Conservation (phyloP, 2,329 filamentous ascomycete species). For the Fusarium fracticaudum region DNA sequence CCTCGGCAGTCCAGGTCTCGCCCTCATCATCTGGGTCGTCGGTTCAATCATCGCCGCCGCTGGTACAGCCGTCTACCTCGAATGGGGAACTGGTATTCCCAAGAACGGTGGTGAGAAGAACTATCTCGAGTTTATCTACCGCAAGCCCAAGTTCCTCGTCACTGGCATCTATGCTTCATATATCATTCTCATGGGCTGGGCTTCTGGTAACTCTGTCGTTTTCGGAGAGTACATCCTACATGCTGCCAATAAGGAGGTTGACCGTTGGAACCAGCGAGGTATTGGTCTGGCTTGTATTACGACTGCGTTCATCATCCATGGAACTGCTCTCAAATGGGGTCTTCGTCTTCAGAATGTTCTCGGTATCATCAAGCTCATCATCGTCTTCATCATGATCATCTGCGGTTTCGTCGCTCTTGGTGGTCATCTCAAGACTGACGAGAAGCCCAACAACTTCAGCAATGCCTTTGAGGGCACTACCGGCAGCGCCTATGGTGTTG, state of each 20-base stretch:
- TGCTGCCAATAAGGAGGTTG: slow-evolving; percentile 69
- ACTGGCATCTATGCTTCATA: slow-evolving; percentile 70
- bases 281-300: slow-evolving; percentile 75
- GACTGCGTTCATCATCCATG: slow-evolving; percentile 72
- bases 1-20: slow-evolving; percentile 69
- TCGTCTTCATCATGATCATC: slow-evolving; percentile 72
- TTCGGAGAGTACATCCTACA: slow-evolving; percentile 77
- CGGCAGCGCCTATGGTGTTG: slow-evolving; percentile 71
- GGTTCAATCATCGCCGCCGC: slow-evolving; percentile 70
- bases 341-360: slow-evolving; percentile 73
- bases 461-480: slow-evolving; percentile 74
- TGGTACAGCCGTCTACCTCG: slow-evolving; percentile 72
- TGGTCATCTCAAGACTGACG: slow-evolving; percentile 66
- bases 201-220: slow-evolving; percentile 72
- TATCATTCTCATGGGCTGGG: slow-evolving; percentile 71
- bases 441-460: slow-evolving; percentile 69
- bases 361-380: slow-evolving; percentile 71
- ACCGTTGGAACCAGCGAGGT: slow-evolving; percentile 73
- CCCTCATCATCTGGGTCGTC: slow-evolving; percentile 70
- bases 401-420: slow-evolving; percentile 69
- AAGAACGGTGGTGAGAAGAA: slow-evolving; percentile 74
- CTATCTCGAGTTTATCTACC: slow-evolving; percentile 72
- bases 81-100: slow-evolving; percentile 72
- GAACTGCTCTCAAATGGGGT: slow-evolving; percentile 70
- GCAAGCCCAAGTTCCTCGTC: slow-evolving; percentile 67